Base-by-base conservation (phyloP, 768 basidiomycete genomes). In the Russula sp. region DNA sequence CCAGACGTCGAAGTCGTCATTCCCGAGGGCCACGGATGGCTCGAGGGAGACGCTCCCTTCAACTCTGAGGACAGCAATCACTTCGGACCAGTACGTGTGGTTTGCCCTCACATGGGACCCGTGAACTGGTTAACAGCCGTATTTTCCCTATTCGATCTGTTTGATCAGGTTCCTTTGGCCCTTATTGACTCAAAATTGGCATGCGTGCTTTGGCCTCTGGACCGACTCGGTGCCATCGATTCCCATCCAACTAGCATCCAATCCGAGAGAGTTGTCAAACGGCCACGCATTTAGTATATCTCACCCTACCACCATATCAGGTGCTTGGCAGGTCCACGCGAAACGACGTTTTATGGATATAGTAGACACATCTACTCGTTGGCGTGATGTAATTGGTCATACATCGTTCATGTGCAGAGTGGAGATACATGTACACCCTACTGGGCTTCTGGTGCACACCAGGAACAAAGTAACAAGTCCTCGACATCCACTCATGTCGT, bases 11-110 rank as follows among this genome's bases (percentile, higher is more conserved):
- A 67, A 35, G 49, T 67, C 7, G 32, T 54, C 43, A 42, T 67
- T 5, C 59, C 60, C 1, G 53, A 48, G 5, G 66, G 66, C 9
- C 58, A 62, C n/a, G 60, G 57, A 32, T 67, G 66, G 66, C 34
- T 67, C 14, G 66, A 67, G 45, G 66, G 66, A 7, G 66, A 67
- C 32, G 56, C 50, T 3, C 50, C 60, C 6, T 65, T 67, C 55
- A 53, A 67, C 48, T 67, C 66, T n/a, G 66, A 67, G 47, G 66
- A 67, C 34, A 67, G 66, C 42, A 67, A 67, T 52, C 64, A 61
- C 41, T 67, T 67, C 3, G 66, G 66, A 46, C 66, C 66, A 2
- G 66, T 67, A 22, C 18, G 59, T 47, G 34, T 52, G 14, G 7
- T 39, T 34, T 34, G 1, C 1, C 7, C 1, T 18, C 0, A 22